A percentile compares a stretch with the other conserved stretches of the same genome.
These are phyloP conservation scores for Botryobasidium botryosum DNA, from an alignment of 768 basidiomycete species.

Conservation along the genomic window DNA sequence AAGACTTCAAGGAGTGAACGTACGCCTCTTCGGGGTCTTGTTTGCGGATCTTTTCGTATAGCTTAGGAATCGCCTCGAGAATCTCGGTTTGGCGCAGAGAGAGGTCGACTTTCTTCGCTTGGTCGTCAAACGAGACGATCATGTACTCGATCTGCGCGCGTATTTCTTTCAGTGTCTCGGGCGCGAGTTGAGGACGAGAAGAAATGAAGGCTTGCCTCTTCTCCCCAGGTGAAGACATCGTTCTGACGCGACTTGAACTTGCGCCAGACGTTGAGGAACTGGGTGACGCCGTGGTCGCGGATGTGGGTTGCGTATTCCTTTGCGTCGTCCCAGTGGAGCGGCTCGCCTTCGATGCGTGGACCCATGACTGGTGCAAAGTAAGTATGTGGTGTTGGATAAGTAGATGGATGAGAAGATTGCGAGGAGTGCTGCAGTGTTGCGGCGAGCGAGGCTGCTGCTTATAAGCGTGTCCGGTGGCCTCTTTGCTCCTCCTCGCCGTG, in stretches of 20 bases:
- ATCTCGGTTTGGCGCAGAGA: constrained; percentile 91
- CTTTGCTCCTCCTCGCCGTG: too few species aligned
- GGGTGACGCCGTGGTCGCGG: constrained; percentile 77
- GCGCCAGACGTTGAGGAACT: constrained; percentile 89
- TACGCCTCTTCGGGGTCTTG: constrained; percentile 28
- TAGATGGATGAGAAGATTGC: too few species aligned
- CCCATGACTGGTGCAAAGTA: too few species aligned
- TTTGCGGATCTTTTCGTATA: constrained; percentile 49
- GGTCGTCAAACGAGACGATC: constrained; percentile 71
- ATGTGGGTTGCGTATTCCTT: constrained; percentile 80
- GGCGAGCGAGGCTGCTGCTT: too few species aligned
- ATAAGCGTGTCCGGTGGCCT: too few species aligned
- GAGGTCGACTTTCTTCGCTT: constrained; percentile 60
- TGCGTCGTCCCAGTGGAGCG: constrained; percentile 78
- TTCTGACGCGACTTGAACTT: constrained; percentile 76
- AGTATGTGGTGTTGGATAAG: too few species aligned
- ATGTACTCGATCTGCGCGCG: constrained; percentile 74
- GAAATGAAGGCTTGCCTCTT: constrained; percentile 48
- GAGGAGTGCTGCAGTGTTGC: too few species aligned
- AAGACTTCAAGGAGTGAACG: constrained; percentile 2
- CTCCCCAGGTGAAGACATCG: constrained; percentile 90
- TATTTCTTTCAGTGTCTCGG: not conserved
- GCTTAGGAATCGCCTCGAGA: constrained; percentile 52
- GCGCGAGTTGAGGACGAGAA: not conserved
- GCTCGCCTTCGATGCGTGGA: constrained; percentile 79